Base-by-base conservation (phyloP, 208 protist species). In the Ichthyophonus hoferi region DNA sequence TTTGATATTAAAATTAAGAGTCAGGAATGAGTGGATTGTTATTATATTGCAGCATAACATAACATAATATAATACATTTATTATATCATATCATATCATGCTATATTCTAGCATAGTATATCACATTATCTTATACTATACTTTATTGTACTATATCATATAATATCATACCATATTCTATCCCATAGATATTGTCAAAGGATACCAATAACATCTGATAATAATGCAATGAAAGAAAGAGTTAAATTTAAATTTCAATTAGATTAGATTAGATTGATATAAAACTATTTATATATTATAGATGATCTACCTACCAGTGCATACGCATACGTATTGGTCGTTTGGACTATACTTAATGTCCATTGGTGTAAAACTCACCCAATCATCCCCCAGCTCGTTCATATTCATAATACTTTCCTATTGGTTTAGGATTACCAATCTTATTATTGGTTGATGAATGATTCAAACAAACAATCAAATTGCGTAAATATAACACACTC, bases 291-390 rank as follows among this genome's bases (percentile, higher is more conserved):
- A 24, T 67, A 24, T 67, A 24, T n/a, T 7, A 24, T 7, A 24
- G 50, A 24, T 24, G 42, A 42, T 17, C 7, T 35, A 40, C 86
- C n/a, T 83, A 84, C 43, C 86, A n/a, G 89, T 91, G 0, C 38
- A 42, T 42, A 91, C 86, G 7, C 82, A 38, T 1, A 91, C 34
- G 40, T 87, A 89, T 43, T 87, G 78, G 34, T 24, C n/a, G 34
- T 34, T 85, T 14, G 83, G 58, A 33, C 40, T 86, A 37, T 87
- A 77, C 1, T 35, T 79, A 1, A 43, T 17, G 31, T 91, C 81
- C 83, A 91, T 79, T 7, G 89, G 84, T 7, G 58, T 85, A 58
- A 91, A 91, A 67, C 89, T 91, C 3, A 91, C 89, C 39, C 38
- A 88, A 0, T 88, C 84, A 76, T 91, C 89, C 35, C 0, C 38